Base-by-base conservation (phyloP, 2,329 filamentous ascomycete genomes). In the Chaetomiaceae sp. region DNA sequence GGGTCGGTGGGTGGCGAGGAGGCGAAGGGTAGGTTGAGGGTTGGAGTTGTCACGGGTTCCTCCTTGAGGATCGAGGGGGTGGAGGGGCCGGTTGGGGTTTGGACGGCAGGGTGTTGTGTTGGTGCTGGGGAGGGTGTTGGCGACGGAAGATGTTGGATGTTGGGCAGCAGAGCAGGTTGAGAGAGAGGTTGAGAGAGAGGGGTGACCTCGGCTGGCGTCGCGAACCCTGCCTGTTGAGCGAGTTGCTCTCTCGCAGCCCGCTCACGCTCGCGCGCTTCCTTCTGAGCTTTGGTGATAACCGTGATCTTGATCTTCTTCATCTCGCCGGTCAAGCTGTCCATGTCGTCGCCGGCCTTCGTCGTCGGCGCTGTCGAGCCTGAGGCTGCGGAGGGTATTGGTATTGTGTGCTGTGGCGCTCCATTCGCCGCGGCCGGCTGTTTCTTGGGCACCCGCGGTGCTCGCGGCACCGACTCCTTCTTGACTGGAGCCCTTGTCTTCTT, bases 221-320 rank as follows among this genome's bases (percentile, higher is more conserved):
- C 52, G 3, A 51, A 37, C 5, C 45, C 32, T 11, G 47, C 36
- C 26, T 55, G 44, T 24, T 53, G 38, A 14, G 52, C 49, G 32
- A 57, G 48, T 19, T 51, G 50, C 42, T 56, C 56, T 22, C 34
- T 48, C 12, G 49, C 49, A 5, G 41, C 17, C 4, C 52, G 51
- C 48, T 59, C 58, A 37, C 53, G 52, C 20, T 72, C 71, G 20
- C 68, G 72, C 2, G 74, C 76, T 40, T 79, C 78, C 54, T 71
- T 74, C 56, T 81, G 75, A 32, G 77, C 70, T 49, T 79, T 72
- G 2, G 77, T 80, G 32, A 81, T 68, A 19, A 83, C 60, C 42
- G 76, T 81, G 56, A 83, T 78, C 58, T 76, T 81, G 48, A 83
- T 77, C 60, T 75, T 80, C 60, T 76, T 81, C 72, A 83, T 76